Conservation (phyloP, 2,329 filamentous ascomycete species). For the Arthrobotrys musiformis region DNA sequence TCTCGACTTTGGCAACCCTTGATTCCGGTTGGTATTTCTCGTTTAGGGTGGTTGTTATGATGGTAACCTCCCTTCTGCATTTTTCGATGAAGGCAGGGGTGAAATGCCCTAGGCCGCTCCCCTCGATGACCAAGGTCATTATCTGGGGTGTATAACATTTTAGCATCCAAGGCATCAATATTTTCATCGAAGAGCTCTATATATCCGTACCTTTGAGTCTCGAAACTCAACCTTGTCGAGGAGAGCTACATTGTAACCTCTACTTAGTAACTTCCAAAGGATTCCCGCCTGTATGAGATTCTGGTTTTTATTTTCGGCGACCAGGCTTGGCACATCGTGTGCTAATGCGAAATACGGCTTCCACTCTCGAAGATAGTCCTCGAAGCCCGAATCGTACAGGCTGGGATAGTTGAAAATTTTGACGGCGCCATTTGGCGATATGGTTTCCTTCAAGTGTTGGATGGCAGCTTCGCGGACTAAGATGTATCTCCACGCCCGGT, state of each 20-base stretch:
- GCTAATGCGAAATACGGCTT: slow-evolving; percentile 76
- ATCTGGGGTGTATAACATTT: slow-evolving; percentile 55
- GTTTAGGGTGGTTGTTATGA: neutral
- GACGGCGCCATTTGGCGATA: slow-evolving; percentile 57
- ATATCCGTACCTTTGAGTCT: slow-evolving; percentile 70
- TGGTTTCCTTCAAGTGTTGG: slow-evolving; percentile 68
- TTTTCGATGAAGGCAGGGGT: slow-evolving; percentile 14
- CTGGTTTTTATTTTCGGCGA: slow-evolving; percentile 57
- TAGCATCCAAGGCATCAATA: neutral
- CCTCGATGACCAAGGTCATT: slow-evolving; percentile 64
- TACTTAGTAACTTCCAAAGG: slow-evolving; percentile 69
- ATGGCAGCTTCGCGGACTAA: slow-evolving; percentile 74
- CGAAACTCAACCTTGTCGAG: slow-evolving; percentile 73
- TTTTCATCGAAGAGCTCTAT: neutral
- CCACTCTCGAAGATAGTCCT: slow-evolving; percentile 67
- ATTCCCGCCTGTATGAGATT: slow-evolving; percentile 64
- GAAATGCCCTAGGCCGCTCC: slow-evolving; percentile 32
- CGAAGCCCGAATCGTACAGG: slow-evolving; percentile 67
- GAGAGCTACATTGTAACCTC: slow-evolving; percentile 72
- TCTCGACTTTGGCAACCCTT: neutral
- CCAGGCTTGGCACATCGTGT: slow-evolving; percentile 69
- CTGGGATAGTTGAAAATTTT: slow-evolving; percentile 66
- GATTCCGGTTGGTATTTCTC: neutral
- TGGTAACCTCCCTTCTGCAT: neutral
- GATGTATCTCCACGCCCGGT: slow-evolving; percentile 67